phyloP scores from a whole-genome alignment of 2,329 filamentous ascomycete genomes.

The Bipolaris gigantea region DNA sequence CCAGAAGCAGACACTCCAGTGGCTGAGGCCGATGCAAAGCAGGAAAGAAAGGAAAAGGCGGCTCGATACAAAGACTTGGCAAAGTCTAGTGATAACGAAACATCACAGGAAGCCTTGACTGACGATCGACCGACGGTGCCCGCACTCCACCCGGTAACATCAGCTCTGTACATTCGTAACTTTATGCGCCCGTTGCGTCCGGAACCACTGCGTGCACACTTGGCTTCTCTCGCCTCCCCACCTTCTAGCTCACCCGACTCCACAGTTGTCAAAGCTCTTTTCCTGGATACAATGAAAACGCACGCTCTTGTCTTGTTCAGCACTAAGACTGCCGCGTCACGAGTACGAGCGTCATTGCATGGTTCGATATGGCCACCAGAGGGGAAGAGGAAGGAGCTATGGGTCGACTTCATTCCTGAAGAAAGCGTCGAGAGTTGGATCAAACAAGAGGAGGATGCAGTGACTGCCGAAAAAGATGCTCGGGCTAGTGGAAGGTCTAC shows the following conservation, averaged over 20 bases:
- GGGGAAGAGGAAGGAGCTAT: slow-evolving; percentile 77
- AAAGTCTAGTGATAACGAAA: slow-evolving; percentile 18
- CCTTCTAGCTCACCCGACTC: slow-evolving; percentile 54
- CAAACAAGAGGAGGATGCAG: slow-evolving; percentile 46
- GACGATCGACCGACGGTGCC: slow-evolving; percentile 41
- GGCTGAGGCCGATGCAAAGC: slow-evolving; percentile 11
- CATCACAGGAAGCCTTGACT: slow-evolving; percentile 18
- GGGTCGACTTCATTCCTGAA: slow-evolving; percentile 86
- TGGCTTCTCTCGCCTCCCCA: slow-evolving; percentile 68
- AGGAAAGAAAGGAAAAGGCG: slow-evolving; percentile 36
- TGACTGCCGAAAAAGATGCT: slow-evolving; percentile 34
- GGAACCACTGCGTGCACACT: slow-evolving; percentile 66
- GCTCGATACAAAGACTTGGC: slow-evolving; percentile 42
- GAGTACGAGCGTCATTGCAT: slow-evolving; percentile 77
- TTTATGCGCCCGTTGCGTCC: slow-evolving; percentile 84
- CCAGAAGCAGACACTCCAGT: slow-evolving; percentile 3
- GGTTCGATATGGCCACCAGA: slow-evolving; percentile 84
- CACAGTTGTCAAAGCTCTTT: slow-evolving; percentile 67
- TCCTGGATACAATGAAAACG: slow-evolving; percentile 81
- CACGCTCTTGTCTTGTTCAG: slow-evolving; percentile 81
- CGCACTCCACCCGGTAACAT: slow-evolving; percentile 48
- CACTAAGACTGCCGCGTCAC: slow-evolving; percentile 69
- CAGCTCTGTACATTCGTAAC: slow-evolving; percentile 78
- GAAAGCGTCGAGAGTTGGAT: slow-evolving; percentile 76
- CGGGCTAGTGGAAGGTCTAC: slow-evolving; percentile 23